phyloP scores from a whole-genome alignment of 2,329 filamentous ascomycete genomes.

The Cephalotrichum gorgonifer region DNA sequence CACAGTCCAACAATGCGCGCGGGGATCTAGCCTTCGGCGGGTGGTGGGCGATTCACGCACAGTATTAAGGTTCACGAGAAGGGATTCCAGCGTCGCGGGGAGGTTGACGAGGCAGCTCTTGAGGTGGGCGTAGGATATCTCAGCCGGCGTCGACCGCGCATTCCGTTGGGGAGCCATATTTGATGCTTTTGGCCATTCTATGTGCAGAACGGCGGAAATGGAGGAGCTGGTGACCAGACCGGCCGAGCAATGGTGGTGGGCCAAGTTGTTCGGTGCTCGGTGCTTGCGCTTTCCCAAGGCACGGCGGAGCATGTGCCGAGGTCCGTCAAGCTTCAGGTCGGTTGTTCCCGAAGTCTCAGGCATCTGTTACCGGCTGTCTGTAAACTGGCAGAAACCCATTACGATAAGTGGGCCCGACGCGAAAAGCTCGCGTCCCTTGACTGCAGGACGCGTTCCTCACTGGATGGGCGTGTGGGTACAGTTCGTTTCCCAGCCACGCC shows the following conservation, averaged over 20 bases:
- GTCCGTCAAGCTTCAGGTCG: background rate
- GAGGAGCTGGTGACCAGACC: background rate
- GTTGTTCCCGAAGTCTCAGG: background rate
- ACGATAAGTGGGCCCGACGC: background rate
- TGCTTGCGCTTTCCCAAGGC: background rate
- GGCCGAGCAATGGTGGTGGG: background rate
- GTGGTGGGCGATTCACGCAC: conserved; percentile 34
- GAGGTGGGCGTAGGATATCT: conserved; percentile 75
- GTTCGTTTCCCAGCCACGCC: background rate
- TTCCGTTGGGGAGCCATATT: conserved; percentile 41
- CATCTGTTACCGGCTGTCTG: background rate
- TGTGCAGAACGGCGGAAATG: background rate
- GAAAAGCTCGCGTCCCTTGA: background rate
- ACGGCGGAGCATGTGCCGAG: conserved; percentile 5
- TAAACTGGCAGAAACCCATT: background rate
- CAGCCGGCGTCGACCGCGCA: conserved; percentile 59
- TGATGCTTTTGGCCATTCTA: conserved; percentile 1
- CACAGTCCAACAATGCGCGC: background rate
- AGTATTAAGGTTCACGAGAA: conserved; percentile 83
- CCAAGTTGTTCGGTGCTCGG: background rate
- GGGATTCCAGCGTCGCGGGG: conserved; percentile 69
- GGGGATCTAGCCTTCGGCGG: background rate
- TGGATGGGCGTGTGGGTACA: background rate
- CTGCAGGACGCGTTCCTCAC: background rate
- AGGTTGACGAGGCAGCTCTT: conserved; percentile 95